Evolutionary conservation across 495 filamentous ascomycete genomes (phyloP), one percentile per base, ranked within the genome.

Genomic region (Aspergillus steynii): DNA sequence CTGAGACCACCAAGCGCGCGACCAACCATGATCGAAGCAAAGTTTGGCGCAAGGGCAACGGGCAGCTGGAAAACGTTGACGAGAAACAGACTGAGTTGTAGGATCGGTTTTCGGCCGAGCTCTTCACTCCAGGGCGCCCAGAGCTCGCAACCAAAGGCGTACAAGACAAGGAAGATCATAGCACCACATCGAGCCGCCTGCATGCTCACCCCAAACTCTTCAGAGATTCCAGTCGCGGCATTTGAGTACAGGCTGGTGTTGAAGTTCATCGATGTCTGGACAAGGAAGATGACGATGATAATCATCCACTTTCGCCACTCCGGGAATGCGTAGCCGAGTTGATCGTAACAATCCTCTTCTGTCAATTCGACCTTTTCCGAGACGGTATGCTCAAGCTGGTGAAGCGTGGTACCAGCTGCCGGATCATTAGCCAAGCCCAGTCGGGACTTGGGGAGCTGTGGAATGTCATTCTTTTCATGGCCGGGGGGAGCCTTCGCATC

Each of bases 91-190:
- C 78, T 83, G 0, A 72, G 48, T 65, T 88, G 85, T 20, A 86
- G 70, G 46, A 87, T 80, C 0, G 79, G 79, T 67, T 80, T 82
- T 12, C 85, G 81, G 12, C 85, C 85, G 51, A 84, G 68, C 53
- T 88, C 85, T 58, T 88, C 86, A 61, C 81, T 84, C 85, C 85
- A 88, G 0, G 86, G 85, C 1, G 86, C 85, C 86, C 86, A 88
- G 0, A 88, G 75, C 63, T 88, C 86, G 71, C 86, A 87, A 28
- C 85, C 86, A 62, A 88, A 87, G 6, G 83, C 85, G 63, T 88
- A 88, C 0, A 83, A 63, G 48, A 88, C 77, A 20, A 88, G 72
- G 71, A 87, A 88, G 31, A 82, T 81, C 81, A 84, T 83, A 27
- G 76, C 78, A 68, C 82, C 82, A 52, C 74, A 79, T 5, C 83